phyloP scores from a whole-genome alignment of 163 green algal species.

The Chlamydomonas reinhardtii region DNA sequence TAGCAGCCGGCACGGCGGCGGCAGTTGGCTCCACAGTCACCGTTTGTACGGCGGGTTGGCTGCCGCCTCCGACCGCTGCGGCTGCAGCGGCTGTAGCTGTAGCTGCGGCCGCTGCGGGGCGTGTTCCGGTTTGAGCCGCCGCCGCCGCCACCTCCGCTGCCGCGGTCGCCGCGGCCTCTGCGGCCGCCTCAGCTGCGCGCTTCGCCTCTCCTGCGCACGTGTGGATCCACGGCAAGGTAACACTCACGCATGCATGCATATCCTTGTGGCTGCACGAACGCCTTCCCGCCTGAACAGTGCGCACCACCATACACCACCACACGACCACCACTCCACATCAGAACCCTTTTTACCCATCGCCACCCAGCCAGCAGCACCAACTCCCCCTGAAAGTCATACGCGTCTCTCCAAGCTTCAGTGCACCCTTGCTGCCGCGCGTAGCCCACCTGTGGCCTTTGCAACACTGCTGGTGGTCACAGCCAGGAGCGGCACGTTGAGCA shows the following conservation, averaged over 20 bases:
- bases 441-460: constrained; percentile 47
- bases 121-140: neutral
- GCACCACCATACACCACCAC: too few relatives aligned
- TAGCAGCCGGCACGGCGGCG: constrained; percentile 51
- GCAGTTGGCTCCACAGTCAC: constrained; percentile 27
- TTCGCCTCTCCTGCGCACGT: neutral
- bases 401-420: too few relatives aligned
- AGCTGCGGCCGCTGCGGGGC: neutral
- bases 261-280: too few relatives aligned
- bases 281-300: too few relatives aligned
- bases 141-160: neutral
- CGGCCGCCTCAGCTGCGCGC: neutral
- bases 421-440: too few relatives aligned
- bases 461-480: constrained; percentile 80
- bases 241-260: too few relatives aligned
- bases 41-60: neutral
- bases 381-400: too few relatives aligned
- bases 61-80: neutral
- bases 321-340: too few relatives aligned
- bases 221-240: too few relatives aligned
- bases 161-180: constrained; percentile 5
- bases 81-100: neutral
- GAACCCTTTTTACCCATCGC: too few relatives aligned
- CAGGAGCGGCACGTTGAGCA: constrained; percentile 86
- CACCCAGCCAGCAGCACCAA: too few relatives aligned